Evolutionary conservation across 345 rosid genomes (phyloP).

Genomic region (Moringa oleifera): DNA sequence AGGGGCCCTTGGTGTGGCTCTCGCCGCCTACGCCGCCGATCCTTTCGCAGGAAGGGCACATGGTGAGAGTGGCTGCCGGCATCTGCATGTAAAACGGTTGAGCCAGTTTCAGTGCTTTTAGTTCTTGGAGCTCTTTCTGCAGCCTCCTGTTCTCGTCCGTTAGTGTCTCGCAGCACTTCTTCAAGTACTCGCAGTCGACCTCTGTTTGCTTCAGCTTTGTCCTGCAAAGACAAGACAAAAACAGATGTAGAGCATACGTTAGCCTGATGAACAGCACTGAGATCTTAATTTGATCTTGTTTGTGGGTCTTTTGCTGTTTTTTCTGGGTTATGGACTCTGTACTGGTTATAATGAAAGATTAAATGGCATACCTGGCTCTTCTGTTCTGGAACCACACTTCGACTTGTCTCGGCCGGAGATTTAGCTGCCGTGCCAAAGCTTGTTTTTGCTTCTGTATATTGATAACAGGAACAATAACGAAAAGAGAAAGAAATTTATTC

Average conservation of each 20-base stretch:
- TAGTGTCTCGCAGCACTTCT: conserved; percentile 84
- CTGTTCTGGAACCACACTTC: conserved; percentile 99
- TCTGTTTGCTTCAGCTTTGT: conserved; percentile 98
- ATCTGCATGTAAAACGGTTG: conserved; percentile 70
- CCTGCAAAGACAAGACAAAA: conserved; percentile 29
- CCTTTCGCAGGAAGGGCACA: conserved; percentile 78
- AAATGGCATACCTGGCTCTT: conserved; percentile 69
- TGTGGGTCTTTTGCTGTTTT: conserved; percentile 9
- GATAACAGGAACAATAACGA: conserved; percentile 6
- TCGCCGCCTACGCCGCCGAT: conserved; percentile 37
- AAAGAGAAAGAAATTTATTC: not conserved
- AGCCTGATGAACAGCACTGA: too few species aligned
- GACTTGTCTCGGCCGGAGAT: conserved; percentile 88
- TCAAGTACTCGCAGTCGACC: conserved; percentile 87
- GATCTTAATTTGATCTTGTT: not conserved
- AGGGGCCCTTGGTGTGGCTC: conserved; percentile 33
- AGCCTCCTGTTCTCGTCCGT: conserved; percentile 90
- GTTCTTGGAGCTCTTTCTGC: conserved; percentile 87
- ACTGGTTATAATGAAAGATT: too few species aligned
- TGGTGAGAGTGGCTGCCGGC: conserved; percentile 77
- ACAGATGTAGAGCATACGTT: too few species aligned
- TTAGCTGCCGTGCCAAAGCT: conserved; percentile 82
- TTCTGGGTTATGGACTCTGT: conserved; percentile 3
- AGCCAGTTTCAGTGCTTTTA: conserved; percentile 48
- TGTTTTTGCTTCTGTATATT: conserved; percentile 77